Base-by-base conservation (phyloP, 768 basidiomycete species). In the Tulasnella sp. region DNA sequence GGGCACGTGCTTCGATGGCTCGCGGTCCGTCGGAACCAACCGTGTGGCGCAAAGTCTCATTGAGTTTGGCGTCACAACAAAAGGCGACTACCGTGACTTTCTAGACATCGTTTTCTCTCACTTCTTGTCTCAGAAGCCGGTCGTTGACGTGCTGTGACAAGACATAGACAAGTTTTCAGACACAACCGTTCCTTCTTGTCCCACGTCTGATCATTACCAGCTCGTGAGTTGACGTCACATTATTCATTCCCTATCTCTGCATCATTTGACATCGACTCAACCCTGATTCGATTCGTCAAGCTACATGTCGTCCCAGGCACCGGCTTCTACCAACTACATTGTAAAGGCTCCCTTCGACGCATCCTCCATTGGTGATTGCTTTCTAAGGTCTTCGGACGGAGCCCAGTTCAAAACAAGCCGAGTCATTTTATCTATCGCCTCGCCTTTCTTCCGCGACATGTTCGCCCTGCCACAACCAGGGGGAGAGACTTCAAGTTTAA, bases 351-450 rank as follows among this genome's bases (percentile, higher is more conserved):
- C 78, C 42, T 85, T 24, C 83, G 83, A 12, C 84, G 84, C 46
- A 54, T 44, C 89, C 90, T 90, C 86, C 44, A 86, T 86, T 76
- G 89, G 89, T 80, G 90, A 91, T 82, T 85, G 92, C 77, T 88
- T 91, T 77, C 85, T 92, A 58, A 44, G 37, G 20, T 81, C 80
- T 7, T 81, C 80, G 0, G 80, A 81, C 40, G 80, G 76, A 4
- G 50, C 64, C 31, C 11, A 16, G 0, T 81, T 77, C 76, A 81
- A 81, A 76, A 42, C 74, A 12, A 77, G 31, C 64, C 76, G 69
- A 34, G 9, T 28, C n/a, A 44, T 81, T 22, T 37, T 37, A 37
- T 37, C 37, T 37, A 37, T 37, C 37, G 37, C 37, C 37, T 37
- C 80, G 5, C 76, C 50, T 1, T 77, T 81, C 76, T 81, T 77